Percentiles rank a stretch among this genome's conserved stretches.
These are phyloP conservation scores for Xerophyta viscosa DNA, from an alignment of 106 monocot species.

Conservation along the genomic window DNA sequence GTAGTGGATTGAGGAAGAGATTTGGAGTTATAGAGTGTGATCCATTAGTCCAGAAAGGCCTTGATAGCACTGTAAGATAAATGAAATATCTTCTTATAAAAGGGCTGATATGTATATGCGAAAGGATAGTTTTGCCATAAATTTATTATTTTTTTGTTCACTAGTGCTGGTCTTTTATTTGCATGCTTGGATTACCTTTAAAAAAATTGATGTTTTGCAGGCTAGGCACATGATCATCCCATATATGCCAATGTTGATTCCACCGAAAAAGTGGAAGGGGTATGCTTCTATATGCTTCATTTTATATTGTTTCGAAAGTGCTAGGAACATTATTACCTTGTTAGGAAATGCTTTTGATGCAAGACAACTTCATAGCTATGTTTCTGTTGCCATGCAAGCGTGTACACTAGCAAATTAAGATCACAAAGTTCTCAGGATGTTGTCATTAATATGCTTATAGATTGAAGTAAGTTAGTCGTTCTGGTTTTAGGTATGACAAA, in stretches of 20 bases:
- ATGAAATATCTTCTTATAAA: no score
- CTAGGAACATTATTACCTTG: not conserved
- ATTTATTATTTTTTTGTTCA: no score
- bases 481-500: constrained; percentile 50
- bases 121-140: no score
- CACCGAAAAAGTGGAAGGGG: constrained; percentile 84
- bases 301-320: not conserved
- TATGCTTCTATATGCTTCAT: constrained; percentile 23
- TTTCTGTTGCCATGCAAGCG: not conserved
- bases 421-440: not conserved
- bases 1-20: constrained; percentile 33
- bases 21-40: constrained; percentile 88
- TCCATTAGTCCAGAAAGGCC: constrained; percentile 57
- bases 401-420: not conserved
- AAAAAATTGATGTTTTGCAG: constrained; percentile 32
- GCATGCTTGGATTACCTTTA: no score
- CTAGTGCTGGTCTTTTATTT: no score
- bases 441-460: constrained; percentile 8
- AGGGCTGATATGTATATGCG: no score
- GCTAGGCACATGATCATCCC: constrained; percentile 84
- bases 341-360: not conserved
- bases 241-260: constrained; percentile 89
- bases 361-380: not conserved
- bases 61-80: constrained; percentile 86
- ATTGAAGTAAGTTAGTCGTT: constrained; percentile 8